Percentiles rank a stretch among this genome's conserved stretches.
These are phyloP conservation scores for Moesziomyces antarcticus DNA, from an alignment of 1,284 basidiomycete species.

Conservation along the genomic window DNA sequence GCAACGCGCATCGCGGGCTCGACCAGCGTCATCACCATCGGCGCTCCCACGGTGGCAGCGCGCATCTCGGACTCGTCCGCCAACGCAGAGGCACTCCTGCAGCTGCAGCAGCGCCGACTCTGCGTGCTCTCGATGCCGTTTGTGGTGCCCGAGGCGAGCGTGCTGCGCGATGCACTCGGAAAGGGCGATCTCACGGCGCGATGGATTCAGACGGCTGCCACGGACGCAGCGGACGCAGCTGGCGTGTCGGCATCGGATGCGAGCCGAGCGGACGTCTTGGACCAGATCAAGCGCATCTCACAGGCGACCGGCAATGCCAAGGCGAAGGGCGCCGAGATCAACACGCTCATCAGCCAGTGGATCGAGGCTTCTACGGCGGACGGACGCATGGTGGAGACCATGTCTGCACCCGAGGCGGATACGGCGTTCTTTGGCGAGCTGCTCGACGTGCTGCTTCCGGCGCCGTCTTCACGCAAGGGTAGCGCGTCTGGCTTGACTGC, in stretches of 20 bases:
- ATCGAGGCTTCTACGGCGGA: conserved; percentile 25
- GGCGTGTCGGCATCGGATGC: conserved; percentile 7
- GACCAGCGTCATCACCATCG: conserved; percentile 27
- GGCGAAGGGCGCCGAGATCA: conserved; percentile 14
- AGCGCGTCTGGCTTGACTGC: conserved; percentile 6
- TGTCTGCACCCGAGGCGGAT: conserved; percentile 30
- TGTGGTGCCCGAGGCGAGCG: conserved; percentile 33
- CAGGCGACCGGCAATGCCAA: conserved; percentile 3
- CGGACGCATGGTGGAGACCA: conserved; percentile 36
- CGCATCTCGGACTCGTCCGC: conserved; percentile 15
- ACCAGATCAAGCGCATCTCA: conserved; percentile 18
- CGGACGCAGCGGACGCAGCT: not conserved
- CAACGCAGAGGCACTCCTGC: conserved; percentile 24
- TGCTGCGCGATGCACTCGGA: conserved; percentile 44
- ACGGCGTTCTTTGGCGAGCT: conserved; percentile 19
- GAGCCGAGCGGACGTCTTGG: conserved; percentile 15
- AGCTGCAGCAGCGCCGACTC: conserved; percentile 32
- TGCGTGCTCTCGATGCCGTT: conserved; percentile 40
- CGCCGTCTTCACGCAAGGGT: conserved; percentile 14
- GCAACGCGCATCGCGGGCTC: conserved; percentile 45
- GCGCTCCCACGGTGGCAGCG: conserved; percentile 19
- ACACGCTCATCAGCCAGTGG: conserved; percentile 9
- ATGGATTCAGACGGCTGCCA: conserved; percentile 20
- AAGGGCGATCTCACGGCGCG: conserved; percentile 39
- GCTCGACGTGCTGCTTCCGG: conserved; percentile 29